Percentiles rank a stretch among this genome's conserved stretches.
Conservation (phyloP, 2,329 filamentous ascomycete genomes). For the Elsinoe ampelina region DNA sequence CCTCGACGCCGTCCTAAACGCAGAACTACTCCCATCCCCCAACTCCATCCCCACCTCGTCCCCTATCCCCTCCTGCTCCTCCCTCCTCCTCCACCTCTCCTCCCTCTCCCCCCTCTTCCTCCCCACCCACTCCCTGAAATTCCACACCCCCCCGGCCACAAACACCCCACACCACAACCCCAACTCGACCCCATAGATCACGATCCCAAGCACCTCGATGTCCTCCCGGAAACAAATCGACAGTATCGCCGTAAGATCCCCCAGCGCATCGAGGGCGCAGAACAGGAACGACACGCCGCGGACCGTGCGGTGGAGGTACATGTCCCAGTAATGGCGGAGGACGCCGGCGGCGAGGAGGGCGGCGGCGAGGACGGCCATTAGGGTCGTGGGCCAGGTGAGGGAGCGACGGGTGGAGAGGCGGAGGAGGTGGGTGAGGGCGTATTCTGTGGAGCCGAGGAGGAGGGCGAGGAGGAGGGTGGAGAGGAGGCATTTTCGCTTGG, state of each 20-base stretch:
- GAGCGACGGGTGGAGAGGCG: conserved; percentile 36
- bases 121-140: neutral
- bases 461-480: conserved; percentile 44
- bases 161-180: conserved; percentile 59
- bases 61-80: neutral
- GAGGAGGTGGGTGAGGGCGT: conserved; percentile 49
- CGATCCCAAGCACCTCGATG: conserved; percentile 52
- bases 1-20: neutral
- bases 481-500: conserved; percentile 38
- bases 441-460: conserved; percentile 51
- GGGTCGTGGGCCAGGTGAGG: conserved; percentile 51
- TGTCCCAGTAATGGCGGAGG: conserved; percentile 59
- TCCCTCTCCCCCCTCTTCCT: neutral
- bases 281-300: conserved; percentile 65
- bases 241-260: conserved; percentile 57
- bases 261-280: conserved; percentile 58
- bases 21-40: neutral
- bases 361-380: conserved; percentile 60
- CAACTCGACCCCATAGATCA: conserved; percentile 59
- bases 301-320: conserved; percentile 56
- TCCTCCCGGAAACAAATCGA: conserved; percentile 54
- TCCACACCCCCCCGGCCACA: conserved; percentile 43
- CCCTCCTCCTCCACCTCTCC: neutral
- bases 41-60: neutral
- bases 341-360: conserved; percentile 56